phyloP scores from a whole-genome alignment of 495 filamentous ascomycete species.

The Aspergillus haitiensis region DNA sequence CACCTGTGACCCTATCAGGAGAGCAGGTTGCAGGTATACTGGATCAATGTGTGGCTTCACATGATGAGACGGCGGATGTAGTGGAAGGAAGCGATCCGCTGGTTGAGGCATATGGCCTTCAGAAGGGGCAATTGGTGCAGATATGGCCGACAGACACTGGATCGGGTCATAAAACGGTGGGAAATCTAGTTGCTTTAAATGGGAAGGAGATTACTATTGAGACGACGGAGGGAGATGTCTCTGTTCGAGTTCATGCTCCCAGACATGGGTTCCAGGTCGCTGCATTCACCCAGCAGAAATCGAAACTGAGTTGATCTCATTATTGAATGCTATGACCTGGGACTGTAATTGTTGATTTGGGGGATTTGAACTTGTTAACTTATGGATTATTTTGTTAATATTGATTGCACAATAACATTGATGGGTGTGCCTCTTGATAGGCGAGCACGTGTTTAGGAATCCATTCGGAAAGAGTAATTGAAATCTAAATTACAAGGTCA shows the following conservation, averaged over 20 bases:
- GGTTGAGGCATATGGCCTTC: neutral
- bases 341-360: too few species aligned
- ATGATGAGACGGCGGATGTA: neutral
- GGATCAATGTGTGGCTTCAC: neutral
- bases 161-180: conserved; percentile 3
- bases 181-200: conserved; percentile 6
- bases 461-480: too few species aligned
- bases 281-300: neutral
- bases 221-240: conserved; percentile 5
- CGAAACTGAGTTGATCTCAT: neutral
- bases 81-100: conserved; percentile 9
- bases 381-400: too few species aligned
- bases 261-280: conserved; percentile 1
- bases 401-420: too few species aligned
- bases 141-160: conserved; percentile 11
- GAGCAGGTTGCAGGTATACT: conserved; percentile 8
- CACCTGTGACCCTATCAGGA: neutral
- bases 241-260: conserved; percentile 10
- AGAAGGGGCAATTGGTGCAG: conserved; percentile 11
- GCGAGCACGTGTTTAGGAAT: too few species aligned
- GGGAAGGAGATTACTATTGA: conserved; percentile 11
- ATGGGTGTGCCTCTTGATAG: too few species aligned
- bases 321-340: too few species aligned
- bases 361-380: too few species aligned
- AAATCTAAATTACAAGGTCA: too few species aligned